Conservation (phyloP, 768 basidiomycete species). For the Kwoniella mangroviensis region DNA sequence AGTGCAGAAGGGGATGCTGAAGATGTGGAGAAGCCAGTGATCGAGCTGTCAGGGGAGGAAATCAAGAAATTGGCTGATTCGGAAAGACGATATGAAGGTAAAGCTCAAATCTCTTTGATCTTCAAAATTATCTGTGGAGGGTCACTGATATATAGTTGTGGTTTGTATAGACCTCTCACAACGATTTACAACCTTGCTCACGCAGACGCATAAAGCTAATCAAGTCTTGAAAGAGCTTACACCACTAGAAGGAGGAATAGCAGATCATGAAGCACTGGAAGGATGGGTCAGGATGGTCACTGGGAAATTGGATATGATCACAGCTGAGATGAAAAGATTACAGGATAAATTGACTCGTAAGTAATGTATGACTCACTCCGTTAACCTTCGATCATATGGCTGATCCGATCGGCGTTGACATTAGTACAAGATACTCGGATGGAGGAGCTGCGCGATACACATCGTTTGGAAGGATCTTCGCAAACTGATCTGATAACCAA, state of each 20-base stretch:
- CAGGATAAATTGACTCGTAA: slow-evolving; percentile 74
- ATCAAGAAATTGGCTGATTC: slow-evolving; percentile 24
- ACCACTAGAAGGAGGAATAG: slow-evolving; percentile 67
- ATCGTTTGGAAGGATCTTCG: slow-evolving; percentile 77
- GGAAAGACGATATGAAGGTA: slow-evolving; percentile 35
- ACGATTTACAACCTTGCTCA: slow-evolving; percentile 30
- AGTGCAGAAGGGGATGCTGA: slow-evolving; percentile 1
- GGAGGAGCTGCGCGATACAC: slow-evolving; percentile 82
- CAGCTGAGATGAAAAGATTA: slow-evolving; percentile 78
- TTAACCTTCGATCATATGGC: not conserved
- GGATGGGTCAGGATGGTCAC: slow-evolving; percentile 73
- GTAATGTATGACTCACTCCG: slow-evolving; percentile 42
- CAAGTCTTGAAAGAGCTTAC: slow-evolving; percentile 71
- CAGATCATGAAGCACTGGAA: slow-evolving; percentile 70
- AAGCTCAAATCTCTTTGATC: not conserved
- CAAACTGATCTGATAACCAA: slow-evolving; percentile 74
- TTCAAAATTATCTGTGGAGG: too few relatives aligned
- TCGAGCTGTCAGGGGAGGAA: slow-evolving; percentile 18
- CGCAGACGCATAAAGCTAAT: slow-evolving; percentile 60
- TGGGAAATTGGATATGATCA: slow-evolving; percentile 73
- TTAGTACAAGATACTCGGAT: slow-evolving; percentile 82
- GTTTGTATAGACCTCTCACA: slow-evolving; percentile 30
- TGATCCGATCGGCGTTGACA: too few relatives aligned
- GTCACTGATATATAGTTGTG: too few relatives aligned
- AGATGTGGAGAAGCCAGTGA: slow-evolving; percentile 13